Evolutionary conservation across 352 stramenopile genomes (phyloP).

Genomic region (Hyphochytrium catenoides): DNA sequence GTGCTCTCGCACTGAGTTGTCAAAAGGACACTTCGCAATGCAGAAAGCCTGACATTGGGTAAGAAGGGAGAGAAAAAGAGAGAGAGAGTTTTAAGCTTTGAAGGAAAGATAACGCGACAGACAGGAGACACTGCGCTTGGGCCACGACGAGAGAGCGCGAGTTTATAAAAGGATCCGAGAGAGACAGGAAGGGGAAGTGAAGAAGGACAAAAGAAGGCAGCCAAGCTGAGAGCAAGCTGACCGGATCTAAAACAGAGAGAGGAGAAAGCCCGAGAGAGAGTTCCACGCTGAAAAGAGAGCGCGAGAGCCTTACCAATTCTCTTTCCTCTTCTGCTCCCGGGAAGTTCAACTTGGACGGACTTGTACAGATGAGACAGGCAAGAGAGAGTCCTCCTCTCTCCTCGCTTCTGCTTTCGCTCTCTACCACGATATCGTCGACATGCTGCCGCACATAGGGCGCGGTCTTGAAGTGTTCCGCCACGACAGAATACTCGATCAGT

Average conservation of each 20-base stretch:
- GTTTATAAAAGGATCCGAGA: no score
- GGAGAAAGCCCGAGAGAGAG: no score
- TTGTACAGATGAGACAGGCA: no score
- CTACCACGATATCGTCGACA: slow-evolving; percentile 23
- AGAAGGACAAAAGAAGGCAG: no score
- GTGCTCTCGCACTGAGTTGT: slow-evolving; percentile 2
- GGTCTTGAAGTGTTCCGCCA: slow-evolving; percentile 17
- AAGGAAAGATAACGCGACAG: no score
- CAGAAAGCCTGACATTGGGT: slow-evolving; percentile 18
- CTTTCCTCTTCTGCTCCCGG: slow-evolving; percentile 23
- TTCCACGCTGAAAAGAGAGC: slow-evolving; percentile 27
- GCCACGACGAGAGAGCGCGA: no score
- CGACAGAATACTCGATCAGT: slow-evolving; percentile 22
- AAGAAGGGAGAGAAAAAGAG: no score
- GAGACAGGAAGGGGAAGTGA: no score
- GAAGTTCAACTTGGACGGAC: slow-evolving; percentile 24
- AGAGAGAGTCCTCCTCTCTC: slow-evolving; percentile 21
- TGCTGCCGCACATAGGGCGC: slow-evolving; percentile 17
- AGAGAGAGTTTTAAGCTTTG: no score
- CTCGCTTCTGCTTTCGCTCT: slow-evolving; percentile 16
- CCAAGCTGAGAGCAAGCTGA: no score
- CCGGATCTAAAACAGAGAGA: no score
- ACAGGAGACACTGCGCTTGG: no score
- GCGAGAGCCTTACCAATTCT: slow-evolving; percentile 41
- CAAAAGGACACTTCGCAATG: slow-evolving; percentile 6